These are phyloP conservation scores for Physcia stellaris DNA, from an alignment of 495 filamentous ascomycete genomes.

Conservation along the genomic window DNA sequence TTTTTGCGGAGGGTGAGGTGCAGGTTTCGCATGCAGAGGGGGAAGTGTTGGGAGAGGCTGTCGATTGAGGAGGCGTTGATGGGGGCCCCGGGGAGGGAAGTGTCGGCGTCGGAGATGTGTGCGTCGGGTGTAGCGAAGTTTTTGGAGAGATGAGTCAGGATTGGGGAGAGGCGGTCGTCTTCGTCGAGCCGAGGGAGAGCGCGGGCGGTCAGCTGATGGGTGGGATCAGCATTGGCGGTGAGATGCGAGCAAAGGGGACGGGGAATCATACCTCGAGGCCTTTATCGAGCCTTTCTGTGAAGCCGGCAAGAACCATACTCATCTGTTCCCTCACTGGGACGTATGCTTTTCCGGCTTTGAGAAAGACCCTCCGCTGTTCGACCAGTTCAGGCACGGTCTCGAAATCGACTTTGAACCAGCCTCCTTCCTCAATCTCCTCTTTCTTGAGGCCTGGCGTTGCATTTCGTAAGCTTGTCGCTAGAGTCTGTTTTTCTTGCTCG, in stretches of 20 bases:
- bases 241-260: too few species aligned
- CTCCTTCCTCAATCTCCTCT: slow-evolving; percentile 56
- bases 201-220: slow-evolving; percentile 74
- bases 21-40: slow-evolving; percentile 84
- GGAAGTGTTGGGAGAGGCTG: slow-evolving; percentile 72
- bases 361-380: slow-evolving; percentile 58
- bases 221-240: too few species aligned
- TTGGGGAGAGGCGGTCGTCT: slow-evolving; percentile 88
- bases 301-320: slow-evolving; percentile 81
- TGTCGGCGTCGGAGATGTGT: slow-evolving; percentile 48
- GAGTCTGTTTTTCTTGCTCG: slow-evolving; percentile 55
- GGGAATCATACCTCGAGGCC: slow-evolving; percentile 67
- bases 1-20: slow-evolving; percentile 74
- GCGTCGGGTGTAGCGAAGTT: slow-evolving; percentile 87
- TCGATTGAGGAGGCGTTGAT: slow-evolving; percentile 74
- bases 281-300: slow-evolving; percentile 59
- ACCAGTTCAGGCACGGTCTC: slow-evolving; percentile 82
- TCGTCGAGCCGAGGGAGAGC: slow-evolving; percentile 89
- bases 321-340: slow-evolving; percentile 77
- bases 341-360: slow-evolving; percentile 77
- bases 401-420: slow-evolving; percentile 94
- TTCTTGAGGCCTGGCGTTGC: slow-evolving; percentile 39
- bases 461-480: slow-evolving; percentile 36
- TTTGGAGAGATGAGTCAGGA: slow-evolving; percentile 80
- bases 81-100: slow-evolving; percentile 46